Conservation (phyloP, 176 grass and related monocot species). For the Ensete ventricosum region DNA sequence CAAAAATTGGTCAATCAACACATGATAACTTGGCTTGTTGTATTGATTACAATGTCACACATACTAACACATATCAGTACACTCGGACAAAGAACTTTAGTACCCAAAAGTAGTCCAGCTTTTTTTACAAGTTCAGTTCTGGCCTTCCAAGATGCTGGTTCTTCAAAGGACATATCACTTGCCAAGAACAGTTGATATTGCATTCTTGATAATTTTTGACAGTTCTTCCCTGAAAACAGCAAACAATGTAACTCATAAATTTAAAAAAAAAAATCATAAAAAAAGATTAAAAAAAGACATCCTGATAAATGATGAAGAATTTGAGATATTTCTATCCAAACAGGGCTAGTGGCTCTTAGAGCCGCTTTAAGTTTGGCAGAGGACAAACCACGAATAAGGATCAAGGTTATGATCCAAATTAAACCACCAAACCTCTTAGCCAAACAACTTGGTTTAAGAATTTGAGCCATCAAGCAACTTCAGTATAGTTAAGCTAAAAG, state of each 20-base stretch:
- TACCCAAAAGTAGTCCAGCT: background rate
- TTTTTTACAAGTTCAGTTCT: background rate
- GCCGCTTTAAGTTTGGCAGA: background rate
- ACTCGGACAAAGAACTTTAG: background rate
- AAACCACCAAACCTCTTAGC: background rate
- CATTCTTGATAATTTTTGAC: slow-evolving; percentile 43
- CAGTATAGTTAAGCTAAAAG: background rate
- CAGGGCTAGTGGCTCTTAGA: too few relatives aligned
- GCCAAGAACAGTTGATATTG: slow-evolving; percentile 45
- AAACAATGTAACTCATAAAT: slow-evolving; percentile 7
- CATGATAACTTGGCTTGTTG: background rate
- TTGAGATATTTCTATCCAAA: background rate
- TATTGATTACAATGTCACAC: background rate
- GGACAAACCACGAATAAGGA: background rate
- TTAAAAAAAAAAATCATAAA: background rate
- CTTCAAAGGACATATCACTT: slow-evolving; percentile 25
- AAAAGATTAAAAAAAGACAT: background rate
- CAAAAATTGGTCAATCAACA: background rate
- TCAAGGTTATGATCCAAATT: background rate
- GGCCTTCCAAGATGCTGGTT: background rate
- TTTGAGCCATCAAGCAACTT: background rate
- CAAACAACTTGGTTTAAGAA: background rate
- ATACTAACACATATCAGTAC: background rate
- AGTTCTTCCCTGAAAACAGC: slow-evolving; percentile 60
- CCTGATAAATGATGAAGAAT: background rate